These are phyloP conservation scores for Fusarium sp. DNA, from an alignment of 2,329 filamentous ascomycete genomes.

Conservation along the genomic window DNA sequence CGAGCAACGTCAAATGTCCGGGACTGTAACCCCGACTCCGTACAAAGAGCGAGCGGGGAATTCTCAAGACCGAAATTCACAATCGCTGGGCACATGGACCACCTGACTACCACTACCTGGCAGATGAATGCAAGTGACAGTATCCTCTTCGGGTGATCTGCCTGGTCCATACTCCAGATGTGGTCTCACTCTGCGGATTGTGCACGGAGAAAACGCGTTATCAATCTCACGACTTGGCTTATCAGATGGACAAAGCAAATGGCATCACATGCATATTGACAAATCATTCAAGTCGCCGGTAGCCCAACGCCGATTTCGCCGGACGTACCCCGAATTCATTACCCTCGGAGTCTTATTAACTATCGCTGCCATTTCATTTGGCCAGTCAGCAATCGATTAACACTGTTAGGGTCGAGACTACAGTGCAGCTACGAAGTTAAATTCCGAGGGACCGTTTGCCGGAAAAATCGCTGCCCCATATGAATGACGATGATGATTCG, in stretches of 20 bases:
- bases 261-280: slow-evolving; percentile 1
- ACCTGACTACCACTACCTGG: no score
- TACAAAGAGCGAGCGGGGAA: slow-evolving; percentile 32
- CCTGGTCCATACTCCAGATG: not conserved
- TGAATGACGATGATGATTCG: slow-evolving; percentile 31
- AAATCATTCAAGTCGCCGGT: slow-evolving; percentile 3
- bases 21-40: slow-evolving; percentile 33
- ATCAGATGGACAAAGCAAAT: slow-evolving; percentile 28
- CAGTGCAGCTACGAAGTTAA: slow-evolving; percentile 15
- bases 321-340: slow-evolving; percentile 9
- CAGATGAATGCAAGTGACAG: not conserved
- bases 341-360: slow-evolving; percentile 16
- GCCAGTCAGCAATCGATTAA: slow-evolving; percentile 28
- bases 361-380: slow-evolving; percentile 35
- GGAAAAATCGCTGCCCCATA: slow-evolving; percentile 16
- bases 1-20: slow-evolving; percentile 11
- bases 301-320: slow-evolving; percentile 23
- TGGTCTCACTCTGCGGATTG: not conserved
- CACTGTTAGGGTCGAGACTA: slow-evolving; percentile 19
- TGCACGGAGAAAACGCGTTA: slow-evolving; percentile 17
- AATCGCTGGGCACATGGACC: not conserved
- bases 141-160: not conserved
- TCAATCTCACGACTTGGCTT: slow-evolving; percentile 31
- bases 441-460: slow-evolving; percentile 15
- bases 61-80: slow-evolving; percentile 31